Percentiles rank a stretch among this genome's conserved stretches.
Conservation (phyloP, 2,329 filamentous ascomycete genomes). For the Aspergillus aculeatus region DNA sequence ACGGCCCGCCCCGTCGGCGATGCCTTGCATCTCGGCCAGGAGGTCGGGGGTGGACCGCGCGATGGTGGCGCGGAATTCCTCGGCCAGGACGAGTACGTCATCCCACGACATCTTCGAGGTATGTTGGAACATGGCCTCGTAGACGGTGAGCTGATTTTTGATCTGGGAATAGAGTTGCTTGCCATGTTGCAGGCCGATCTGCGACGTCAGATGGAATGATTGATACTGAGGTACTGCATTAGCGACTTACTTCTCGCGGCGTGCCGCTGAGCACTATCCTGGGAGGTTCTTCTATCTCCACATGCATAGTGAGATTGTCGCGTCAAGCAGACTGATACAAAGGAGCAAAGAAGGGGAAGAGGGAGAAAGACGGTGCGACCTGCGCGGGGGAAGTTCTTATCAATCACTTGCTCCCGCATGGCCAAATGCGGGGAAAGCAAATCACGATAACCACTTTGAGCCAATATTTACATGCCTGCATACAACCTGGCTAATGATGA, state of each 20-base stretch:
- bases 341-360: too few species aligned
- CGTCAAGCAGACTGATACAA: too few species aligned
- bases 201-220: not conserved
- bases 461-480: too few species aligned
- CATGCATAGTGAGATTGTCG: constrained; percentile 47
- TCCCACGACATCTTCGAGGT: constrained; percentile 50
- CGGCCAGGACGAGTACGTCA: constrained; percentile 46
- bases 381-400: not conserved
- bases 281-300: constrained; percentile 17
- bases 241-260: constrained; percentile 25
- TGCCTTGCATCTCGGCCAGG: constrained; percentile 50
- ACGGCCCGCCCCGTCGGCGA: constrained; percentile 53
- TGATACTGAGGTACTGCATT: not conserved
- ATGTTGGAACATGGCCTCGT: constrained; percentile 47
- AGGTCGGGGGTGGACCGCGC: constrained; percentile 37
- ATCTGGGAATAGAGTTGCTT: constrained; percentile 41
- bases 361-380: too few species aligned
- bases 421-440: not conserved
- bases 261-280: constrained; percentile 26
- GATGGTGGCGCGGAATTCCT: constrained; percentile 49
- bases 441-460: too few species aligned
- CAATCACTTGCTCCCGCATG: not conserved
- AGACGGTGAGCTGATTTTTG: constrained; percentile 47
- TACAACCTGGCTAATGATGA: too few species aligned
- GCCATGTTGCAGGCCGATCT: constrained; percentile 54